Base-by-base conservation (phyloP, 2,329 filamentous ascomycete genomes). In the Phyllosticta paracitricarpa region DNA sequence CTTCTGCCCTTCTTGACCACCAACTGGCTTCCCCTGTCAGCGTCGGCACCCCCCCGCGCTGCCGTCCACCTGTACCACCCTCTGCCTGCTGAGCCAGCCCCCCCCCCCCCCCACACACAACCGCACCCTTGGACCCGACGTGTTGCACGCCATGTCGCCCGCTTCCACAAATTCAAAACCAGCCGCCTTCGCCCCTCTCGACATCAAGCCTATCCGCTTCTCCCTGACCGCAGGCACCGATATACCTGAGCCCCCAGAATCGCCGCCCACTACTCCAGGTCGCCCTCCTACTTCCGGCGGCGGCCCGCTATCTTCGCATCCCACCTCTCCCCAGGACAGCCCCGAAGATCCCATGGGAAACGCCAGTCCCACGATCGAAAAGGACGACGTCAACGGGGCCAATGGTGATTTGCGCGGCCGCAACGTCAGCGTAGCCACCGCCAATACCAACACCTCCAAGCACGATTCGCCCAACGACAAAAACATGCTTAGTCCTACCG, bases 151-250 rank as follows among this genome's bases (percentile, higher is more conserved):
- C 53, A 55, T 48, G 40, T 48, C 40, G 40, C 40, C 51, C n/a
- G 51, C 26, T 10, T 26, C 57, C 57, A 51, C 48, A 48, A 30
- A 51, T 30, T 53, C 52, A 35, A 40, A 57, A 58, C 19, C 56
- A 62, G 56, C 61, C 9, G 14, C 53, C 26, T 62, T 62, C 57
- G 26, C 35, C 30, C 61, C 57, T 17, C 58, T 61, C 33, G 61
- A 63, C 19, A 35, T 63, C 58, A 61, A 58, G 58, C 73, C 73
- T 57, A 70, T 76, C 68, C 71, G 74, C 65, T 74, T 75, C 69
- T 75, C 73, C 54, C 71, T 76, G 60, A 76, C 74, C 40, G 73
- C 74, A 54, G 74, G 74, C 62, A 76, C 74, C 56, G 69, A 71
- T 59, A 76, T 76, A 65, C 74, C 73, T 48, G 72, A 74, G 33